Conservation (phyloP, 2,329 filamentous ascomycete genomes). For the Plectosphaerella cucumerina region DNA sequence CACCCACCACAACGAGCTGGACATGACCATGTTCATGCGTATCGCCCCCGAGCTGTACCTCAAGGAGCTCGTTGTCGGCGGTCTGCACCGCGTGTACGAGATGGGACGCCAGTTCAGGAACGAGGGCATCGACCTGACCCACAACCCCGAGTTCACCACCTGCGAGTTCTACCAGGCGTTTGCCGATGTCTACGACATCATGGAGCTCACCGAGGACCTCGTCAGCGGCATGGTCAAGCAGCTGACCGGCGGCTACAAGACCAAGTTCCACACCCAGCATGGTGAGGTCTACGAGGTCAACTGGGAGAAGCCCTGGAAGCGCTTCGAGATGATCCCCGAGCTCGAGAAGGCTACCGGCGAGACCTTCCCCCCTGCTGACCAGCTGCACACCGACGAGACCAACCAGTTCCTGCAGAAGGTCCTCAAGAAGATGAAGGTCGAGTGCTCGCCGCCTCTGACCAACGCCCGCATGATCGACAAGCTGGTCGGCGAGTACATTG, state of each 20-base stretch:
- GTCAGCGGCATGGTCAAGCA: constrained; percentile 86
- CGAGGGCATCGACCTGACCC: constrained; percentile 84
- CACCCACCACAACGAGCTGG: constrained; percentile 92
- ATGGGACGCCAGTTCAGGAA: constrained; percentile 93
- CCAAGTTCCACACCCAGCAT: constrained; percentile 78
- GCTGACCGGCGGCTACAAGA: constrained; percentile 79
- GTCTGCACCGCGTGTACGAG: constrained; percentile 91
- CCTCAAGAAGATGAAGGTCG: constrained; percentile 84
- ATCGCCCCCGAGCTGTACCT: constrained; percentile 89
- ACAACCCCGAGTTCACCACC: constrained; percentile 98
- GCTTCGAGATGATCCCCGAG: constrained; percentile 92
- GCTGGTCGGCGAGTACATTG: constrained; percentile 89
- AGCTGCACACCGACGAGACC: constrained; percentile 86
- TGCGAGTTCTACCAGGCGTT: constrained; percentile 98
- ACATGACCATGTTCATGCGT: constrained; percentile 93
- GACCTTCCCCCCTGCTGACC: constrained; percentile 85
- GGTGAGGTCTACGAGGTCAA: constrained; percentile 89
- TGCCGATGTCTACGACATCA: constrained; percentile 82
- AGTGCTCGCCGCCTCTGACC: constrained; percentile 85
- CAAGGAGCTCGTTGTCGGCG: constrained; percentile 94
- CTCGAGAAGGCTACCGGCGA: constrained; percentile 87
- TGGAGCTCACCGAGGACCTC: constrained; percentile 89
- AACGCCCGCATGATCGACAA: constrained; percentile 97
- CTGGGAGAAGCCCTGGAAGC: constrained; percentile 92
- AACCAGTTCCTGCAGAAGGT: constrained; percentile 81